Percentiles rank a stretch among this genome's conserved stretches.
These are phyloP conservation scores for Boechera stricta DNA, from an alignment of 345 rosid genomes.

Conservation along the genomic window DNA sequence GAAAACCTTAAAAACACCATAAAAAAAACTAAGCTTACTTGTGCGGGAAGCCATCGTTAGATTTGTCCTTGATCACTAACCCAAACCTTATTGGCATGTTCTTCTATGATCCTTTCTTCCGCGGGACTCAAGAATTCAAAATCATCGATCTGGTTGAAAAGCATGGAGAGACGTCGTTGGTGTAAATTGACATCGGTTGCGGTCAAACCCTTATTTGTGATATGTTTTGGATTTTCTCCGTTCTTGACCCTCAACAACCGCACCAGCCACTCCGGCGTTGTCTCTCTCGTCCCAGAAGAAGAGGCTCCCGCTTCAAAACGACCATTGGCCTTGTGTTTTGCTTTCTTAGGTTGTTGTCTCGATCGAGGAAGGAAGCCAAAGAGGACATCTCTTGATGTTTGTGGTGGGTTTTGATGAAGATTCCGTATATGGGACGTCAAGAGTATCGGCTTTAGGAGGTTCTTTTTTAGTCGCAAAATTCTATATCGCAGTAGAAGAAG, in stretches of 20 bases:
- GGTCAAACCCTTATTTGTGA: background rate
- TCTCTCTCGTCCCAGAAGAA: background rate
- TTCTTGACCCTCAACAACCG: background rate
- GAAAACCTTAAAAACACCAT: too few species aligned
- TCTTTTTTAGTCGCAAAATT: background rate
- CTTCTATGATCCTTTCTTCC: too few species aligned
- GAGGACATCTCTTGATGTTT: background rate
- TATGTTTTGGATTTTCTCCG: background rate
- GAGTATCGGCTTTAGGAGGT: background rate
- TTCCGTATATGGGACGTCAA: background rate
- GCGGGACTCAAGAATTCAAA: too few species aligned
- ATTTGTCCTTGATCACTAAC: too few species aligned
- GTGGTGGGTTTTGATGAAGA: background rate
- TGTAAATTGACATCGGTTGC: too few species aligned
- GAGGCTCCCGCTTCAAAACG: background rate
- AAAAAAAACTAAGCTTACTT: too few species aligned
- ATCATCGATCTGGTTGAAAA: too few species aligned
- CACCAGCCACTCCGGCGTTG: conserved; percentile 15
- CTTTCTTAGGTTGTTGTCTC: background rate
- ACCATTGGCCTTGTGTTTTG: background rate
- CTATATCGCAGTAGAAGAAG: background rate
- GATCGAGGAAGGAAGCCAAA: background rate
- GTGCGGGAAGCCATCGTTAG: too few species aligned
- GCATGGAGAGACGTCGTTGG: too few species aligned
- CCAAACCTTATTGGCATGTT: too few species aligned